Conservation (phyloP, 768 basidiomycete species). For the Amanita rimosa region DNA sequence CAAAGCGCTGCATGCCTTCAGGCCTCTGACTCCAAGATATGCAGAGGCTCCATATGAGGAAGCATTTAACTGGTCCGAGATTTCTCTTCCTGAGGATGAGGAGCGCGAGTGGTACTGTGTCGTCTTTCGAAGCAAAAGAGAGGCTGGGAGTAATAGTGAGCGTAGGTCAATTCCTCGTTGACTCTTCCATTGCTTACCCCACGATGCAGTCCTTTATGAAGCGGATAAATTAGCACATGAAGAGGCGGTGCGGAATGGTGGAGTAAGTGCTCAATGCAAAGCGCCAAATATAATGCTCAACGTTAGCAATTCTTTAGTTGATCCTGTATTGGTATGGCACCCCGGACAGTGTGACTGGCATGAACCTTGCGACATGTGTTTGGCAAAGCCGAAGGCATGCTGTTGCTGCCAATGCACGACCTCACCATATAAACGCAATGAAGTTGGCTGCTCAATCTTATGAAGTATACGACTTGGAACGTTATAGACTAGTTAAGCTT, state of each 20-base stretch:
- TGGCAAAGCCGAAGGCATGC: conserved; percentile 90
- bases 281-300: no score
- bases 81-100: conserved; percentile 54
- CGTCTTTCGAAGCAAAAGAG: conserved; percentile 74
- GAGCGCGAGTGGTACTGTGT: conserved; percentile 91
- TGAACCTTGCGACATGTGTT: conserved; percentile 92
- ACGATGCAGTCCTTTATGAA: conserved; percentile 57
- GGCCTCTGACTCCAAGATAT: conserved; percentile 48
- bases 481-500: conserved; percentile 61
- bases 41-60: conserved; percentile 51
- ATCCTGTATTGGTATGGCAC: conserved; percentile 93
- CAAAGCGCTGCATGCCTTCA: conserved; percentile 72
- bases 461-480: conserved; percentile 68
- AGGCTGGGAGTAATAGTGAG: conserved; percentile 54
- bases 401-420: conserved; percentile 64
- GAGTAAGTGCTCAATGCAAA: conserved; percentile 35
- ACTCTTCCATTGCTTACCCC: background rate
- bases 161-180: conserved; percentile 28
- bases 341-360: conserved; percentile 60
- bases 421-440: conserved; percentile 78
- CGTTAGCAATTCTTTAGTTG: conserved; percentile 28
- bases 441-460: conserved; percentile 67
- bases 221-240: conserved; percentile 86
- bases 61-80: conserved; percentile 84
- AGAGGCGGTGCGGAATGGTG: conserved; percentile 83